Evolutionary conservation across 176 grass and related monocot species (phyloP).

Genomic region (Triticum timopheevii): DNA sequence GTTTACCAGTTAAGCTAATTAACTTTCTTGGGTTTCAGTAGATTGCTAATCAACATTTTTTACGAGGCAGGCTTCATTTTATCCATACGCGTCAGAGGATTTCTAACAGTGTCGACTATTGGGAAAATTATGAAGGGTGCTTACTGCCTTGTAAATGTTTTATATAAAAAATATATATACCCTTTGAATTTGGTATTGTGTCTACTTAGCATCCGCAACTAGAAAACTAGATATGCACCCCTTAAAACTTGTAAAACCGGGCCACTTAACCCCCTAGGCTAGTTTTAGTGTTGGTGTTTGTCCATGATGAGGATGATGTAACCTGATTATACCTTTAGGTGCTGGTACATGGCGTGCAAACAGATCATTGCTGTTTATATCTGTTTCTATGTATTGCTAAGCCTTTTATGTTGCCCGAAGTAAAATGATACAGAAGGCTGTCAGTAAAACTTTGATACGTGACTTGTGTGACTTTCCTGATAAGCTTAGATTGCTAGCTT

Average conservation of each 20-base stretch:
- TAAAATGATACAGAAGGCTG: constrained; percentile 18
- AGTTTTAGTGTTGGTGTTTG: background rate
- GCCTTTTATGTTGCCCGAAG: background rate
- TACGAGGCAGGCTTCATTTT: background rate
- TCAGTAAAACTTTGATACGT: background rate
- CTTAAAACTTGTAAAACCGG: constrained; percentile 1
- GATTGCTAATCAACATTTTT: constrained; percentile 4
- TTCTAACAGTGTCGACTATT: background rate
- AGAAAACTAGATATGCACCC: constrained; percentile 14
- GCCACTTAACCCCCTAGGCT: background rate
- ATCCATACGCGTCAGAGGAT: background rate
- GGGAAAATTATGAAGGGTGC: background rate
- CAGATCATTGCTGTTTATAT: constrained; percentile 14
- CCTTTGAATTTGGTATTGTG: background rate
- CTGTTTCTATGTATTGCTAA: background rate
- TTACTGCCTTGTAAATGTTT: background rate
- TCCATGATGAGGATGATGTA: background rate
- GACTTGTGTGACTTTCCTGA: background rate
- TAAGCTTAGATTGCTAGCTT: constrained; percentile 25
- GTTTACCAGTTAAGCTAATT: background rate
- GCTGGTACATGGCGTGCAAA: background rate
- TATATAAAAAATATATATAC: background rate
- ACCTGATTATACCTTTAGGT: background rate
- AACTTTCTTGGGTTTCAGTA: background rate
- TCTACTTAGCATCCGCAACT: background rate